Evolutionary conservation across 2,329 filamentous ascomycete species (phyloP), one percentile per base, ranked within the genome.

Genomic region (Colletotrichum siamense): DNA sequence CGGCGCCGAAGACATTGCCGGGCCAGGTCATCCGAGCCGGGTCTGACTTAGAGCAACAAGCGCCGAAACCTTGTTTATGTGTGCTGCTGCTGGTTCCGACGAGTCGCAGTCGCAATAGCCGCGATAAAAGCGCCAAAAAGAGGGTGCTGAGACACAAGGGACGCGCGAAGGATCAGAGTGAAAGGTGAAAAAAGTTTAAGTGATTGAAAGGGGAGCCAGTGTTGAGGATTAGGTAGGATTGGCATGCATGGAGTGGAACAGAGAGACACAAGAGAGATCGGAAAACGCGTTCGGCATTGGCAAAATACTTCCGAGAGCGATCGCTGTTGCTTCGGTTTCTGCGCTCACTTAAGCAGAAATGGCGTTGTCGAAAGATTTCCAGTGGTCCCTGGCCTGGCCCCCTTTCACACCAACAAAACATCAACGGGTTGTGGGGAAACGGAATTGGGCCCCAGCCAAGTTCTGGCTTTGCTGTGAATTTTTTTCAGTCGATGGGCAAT

Each of bases 261-360:
- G 18, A 52, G 13, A 34, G 16, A 34, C 39, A 49, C 18, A 49
- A 32, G 22, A 55, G 24, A 28, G 67, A 62, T 39, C 59, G 67
- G 61, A 63, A 69, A 71, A 32, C 66, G 44, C n/a, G 15, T 30
- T 63, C 73, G 68, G 73, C 69, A 62, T 59, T 62, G 36, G 55
- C 62, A 75, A 66, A 75, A 55, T 71, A 55, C 49, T 71, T 71
- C 68, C 72, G 72, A 67, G 61, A 44, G 61, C n/a, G 24, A 30
- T 22, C 26, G 16, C 44, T 22, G 44, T 52, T 22, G n/a, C 44
- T 52, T 22, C 3, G n/a, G 44, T 22, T 52, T 52, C 34, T 39
- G 34, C 68, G 72, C 68, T 75, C 68, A 71, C 61, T 69, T 67
- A 75, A 75, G 72, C 72, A 71, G 62, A 55, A 75, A 75, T 71